These are phyloP conservation scores for Colletotrichum lupini DNA, from an alignment of 2,329 filamentous ascomycete genomes.

Conservation along the genomic window DNA sequence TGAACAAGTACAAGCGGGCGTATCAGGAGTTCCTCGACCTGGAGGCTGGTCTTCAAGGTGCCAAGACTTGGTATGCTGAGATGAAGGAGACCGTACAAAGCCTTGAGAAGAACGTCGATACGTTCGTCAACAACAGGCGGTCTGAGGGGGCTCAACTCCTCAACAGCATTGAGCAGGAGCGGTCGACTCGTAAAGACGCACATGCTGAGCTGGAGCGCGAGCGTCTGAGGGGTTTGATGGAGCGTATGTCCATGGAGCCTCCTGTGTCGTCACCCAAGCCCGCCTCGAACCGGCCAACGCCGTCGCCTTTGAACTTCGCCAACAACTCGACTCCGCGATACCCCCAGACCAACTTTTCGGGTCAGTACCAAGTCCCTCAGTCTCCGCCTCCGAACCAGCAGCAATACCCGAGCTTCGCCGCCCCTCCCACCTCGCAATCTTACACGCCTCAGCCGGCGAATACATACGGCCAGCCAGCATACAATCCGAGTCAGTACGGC, in stretches of 20 bases:
- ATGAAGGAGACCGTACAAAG: slow-evolving; percentile 96
- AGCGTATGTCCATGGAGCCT: slow-evolving; percentile 90
- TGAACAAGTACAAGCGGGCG: slow-evolving; percentile 88
- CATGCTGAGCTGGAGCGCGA: slow-evolving; percentile 87
- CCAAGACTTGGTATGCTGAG: slow-evolving; percentile 93
- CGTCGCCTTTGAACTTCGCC: slow-evolving; percentile 48
- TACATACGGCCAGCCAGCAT: slow-evolving; percentile 62
- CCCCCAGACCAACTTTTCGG: slow-evolving; percentile 63
- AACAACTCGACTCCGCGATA: slow-evolving; percentile 57
- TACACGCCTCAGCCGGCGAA: slow-evolving; percentile 51
- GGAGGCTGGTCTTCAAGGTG: slow-evolving; percentile 84
- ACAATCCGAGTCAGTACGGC: slow-evolving; percentile 70
- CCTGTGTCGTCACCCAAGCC: slow-evolving; percentile 51
- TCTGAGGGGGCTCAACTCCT: slow-evolving; percentile 92
- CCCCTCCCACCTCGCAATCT: slow-evolving; percentile 50
- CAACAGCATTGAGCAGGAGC: slow-evolving; percentile 85
- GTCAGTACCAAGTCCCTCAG: slow-evolving; percentile 69
- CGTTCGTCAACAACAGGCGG: slow-evolving; percentile 93
- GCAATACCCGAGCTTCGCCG: slow-evolving; percentile 55
- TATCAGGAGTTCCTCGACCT: slow-evolving; percentile 95
- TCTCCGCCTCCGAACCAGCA: slow-evolving; percentile 64
- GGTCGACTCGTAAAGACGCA: slow-evolving; percentile 67
- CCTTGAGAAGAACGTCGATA: slow-evolving; percentile 94
- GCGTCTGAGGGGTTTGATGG: slow-evolving; percentile 89
- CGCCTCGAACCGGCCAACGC: slow-evolving; percentile 47